A percentile compares a stretch with the other conserved stretches of the same genome.
phyloP scores from a whole-genome alignment of 495 filamentous ascomycete species.

The Penicillium mononematosum region DNA sequence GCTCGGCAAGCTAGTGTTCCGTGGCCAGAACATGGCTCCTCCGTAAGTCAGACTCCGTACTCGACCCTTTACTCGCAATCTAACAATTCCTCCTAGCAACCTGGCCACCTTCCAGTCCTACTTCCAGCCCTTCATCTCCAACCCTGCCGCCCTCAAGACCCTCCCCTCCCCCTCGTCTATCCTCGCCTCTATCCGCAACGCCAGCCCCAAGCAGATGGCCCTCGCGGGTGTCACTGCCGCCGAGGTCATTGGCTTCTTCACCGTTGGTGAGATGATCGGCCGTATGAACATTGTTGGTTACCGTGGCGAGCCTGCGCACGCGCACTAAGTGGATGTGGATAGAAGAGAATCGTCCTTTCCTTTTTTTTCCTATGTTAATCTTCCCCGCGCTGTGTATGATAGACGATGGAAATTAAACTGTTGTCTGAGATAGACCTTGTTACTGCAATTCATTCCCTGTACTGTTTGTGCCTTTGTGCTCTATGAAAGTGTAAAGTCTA shows the following conservation, averaged over 20 bases:
- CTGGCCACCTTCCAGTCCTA: conserved; percentile 81
- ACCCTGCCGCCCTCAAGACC: conserved; percentile 57
- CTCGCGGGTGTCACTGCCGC: conserved; percentile 73
- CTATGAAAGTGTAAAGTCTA: neutral
- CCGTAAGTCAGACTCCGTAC: conserved; percentile 64
- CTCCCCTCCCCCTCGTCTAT: conserved; percentile 49
- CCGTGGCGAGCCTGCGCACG: conserved; percentile 61
- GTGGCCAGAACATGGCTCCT: conserved; percentile 85
- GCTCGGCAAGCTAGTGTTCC: conserved; percentile 81
- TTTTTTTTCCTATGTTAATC: conserved; percentile 39
- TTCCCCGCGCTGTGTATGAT: conserved; percentile 49
- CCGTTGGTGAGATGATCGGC: conserved; percentile 94
- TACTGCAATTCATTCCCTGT: conserved; percentile 20
- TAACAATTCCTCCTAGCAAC: conserved; percentile 51
- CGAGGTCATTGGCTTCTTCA: conserved; percentile 95
- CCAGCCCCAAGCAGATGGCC: conserved; percentile 65
- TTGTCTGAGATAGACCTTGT: conserved; percentile 45
- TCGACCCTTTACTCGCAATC: conserved; percentile 7
- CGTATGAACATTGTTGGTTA: conserved; percentile 93
- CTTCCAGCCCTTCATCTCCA: conserved; percentile 72
- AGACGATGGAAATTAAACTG: conserved; percentile 55
- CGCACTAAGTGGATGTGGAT: conserved; percentile 54
- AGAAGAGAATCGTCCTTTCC: conserved; percentile 30
- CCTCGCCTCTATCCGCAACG: conserved; percentile 63
- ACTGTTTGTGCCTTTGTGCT: neutral